Evolutionary conservation across 352 stramenopile genomes (phyloP).

Genomic region (Phytophthora meadii): DNA sequence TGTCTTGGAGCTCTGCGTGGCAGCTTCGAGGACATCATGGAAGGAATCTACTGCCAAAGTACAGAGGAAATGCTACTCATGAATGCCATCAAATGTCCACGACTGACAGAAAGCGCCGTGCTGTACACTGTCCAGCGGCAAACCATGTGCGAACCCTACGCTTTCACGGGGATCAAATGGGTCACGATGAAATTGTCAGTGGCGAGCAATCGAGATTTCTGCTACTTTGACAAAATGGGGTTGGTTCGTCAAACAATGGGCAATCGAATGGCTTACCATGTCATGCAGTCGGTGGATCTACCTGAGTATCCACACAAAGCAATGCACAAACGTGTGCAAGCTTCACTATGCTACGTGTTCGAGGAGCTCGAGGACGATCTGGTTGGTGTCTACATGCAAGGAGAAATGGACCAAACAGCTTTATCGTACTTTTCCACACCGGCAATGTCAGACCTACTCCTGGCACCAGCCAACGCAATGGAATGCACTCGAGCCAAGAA

Average conservation of each 20-base stretch:
- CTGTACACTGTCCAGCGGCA: slow-evolving; percentile 43
- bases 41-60: slow-evolving; percentile 45
- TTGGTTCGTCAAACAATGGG: slow-evolving; percentile 39
- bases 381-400: slow-evolving; percentile 50
- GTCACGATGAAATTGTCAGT: slow-evolving; percentile 43
- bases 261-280: slow-evolving; percentile 49
- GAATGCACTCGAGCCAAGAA: slow-evolving; percentile 47
- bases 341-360: slow-evolving; percentile 48
- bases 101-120: slow-evolving; percentile 43
- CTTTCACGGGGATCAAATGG: slow-evolving; percentile 57
- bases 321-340: slow-evolving; percentile 34
- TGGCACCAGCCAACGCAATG: slow-evolving; percentile 33
- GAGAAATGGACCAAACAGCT: slow-evolving; percentile 26
- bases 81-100: slow-evolving; percentile 45
- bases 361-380: slow-evolving; percentile 41
- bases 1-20: slow-evolving; percentile 42
- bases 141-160: slow-evolving; percentile 39
- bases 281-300: slow-evolving; percentile 52
- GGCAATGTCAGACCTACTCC: slow-evolving; percentile 32
- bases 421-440: slow-evolving; percentile 39
- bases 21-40: slow-evolving; percentile 57
- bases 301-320: slow-evolving; percentile 36
- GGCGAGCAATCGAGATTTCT: slow-evolving; percentile 48
- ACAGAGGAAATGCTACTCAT: slow-evolving; percentile 55
- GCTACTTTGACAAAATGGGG: slow-evolving; percentile 59